These are phyloP conservation scores for Amanita inopinata DNA, from an alignment of 768 basidiomycete species.

Conservation along the genomic window DNA sequence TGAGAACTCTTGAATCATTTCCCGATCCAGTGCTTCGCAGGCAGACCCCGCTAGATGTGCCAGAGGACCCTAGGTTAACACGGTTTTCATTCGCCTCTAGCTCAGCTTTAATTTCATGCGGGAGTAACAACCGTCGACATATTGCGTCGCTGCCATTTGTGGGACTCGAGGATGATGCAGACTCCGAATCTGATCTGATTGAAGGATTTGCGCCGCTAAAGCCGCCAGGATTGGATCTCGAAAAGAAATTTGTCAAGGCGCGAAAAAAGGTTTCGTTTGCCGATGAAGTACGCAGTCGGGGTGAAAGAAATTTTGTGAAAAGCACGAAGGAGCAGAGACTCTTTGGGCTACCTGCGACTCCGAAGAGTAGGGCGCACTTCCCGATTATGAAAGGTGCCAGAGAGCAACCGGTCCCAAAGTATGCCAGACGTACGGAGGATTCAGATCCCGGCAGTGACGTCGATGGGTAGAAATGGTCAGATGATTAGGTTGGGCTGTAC, in stretches of 20 bases:
- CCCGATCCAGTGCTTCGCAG: constrained; percentile 13
- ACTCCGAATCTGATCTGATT: not conserved
- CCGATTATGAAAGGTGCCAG: not conserved
- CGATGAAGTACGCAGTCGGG: not conserved
- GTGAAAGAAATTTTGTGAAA: not conserved
- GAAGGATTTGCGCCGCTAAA: no score
- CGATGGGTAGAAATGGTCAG: no score
- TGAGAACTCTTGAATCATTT: no score
- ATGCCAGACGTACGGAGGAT: no score
- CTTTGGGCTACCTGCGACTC: not conserved
- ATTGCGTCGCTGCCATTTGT: not conserved
- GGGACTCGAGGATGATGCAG: constrained; percentile 2
- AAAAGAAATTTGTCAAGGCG: not conserved
- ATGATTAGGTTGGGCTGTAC: no score
- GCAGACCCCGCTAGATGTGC: constrained; percentile 24
- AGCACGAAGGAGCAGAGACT: not conserved
- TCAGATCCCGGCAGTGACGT: no score
- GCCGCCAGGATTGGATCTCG: no score
- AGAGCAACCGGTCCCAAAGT: no score
- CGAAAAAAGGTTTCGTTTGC: not conserved
- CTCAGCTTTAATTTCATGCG: not conserved
- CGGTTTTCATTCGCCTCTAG: constrained; percentile 1
- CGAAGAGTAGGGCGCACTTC: not conserved
- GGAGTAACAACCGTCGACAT: not conserved
- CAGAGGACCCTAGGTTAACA: constrained; percentile 15